A percentile compares a stretch with the other conserved stretches of the same genome.
Conservation (phyloP, 1,284 basidiomycete species). For the Leccinum holopus region DNA sequence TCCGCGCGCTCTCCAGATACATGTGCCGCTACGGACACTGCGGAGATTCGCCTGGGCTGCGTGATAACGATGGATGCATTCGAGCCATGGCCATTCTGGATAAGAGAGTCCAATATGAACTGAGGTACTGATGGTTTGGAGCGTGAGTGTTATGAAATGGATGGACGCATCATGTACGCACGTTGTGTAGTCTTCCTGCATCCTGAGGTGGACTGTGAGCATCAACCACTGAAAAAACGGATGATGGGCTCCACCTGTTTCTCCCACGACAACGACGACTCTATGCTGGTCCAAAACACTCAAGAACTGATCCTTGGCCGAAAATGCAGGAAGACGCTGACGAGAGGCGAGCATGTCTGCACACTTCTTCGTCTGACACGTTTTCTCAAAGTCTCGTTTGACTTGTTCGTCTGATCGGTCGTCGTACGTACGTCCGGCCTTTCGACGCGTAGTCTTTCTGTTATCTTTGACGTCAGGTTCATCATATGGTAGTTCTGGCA, state of each 20-base stretch:
- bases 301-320: constrained; percentile 65
- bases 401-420: constrained; percentile 53
- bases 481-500: constrained; percentile 1
- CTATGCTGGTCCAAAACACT: constrained; percentile 56
- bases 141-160: background rate
- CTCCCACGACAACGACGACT: constrained; percentile 82
- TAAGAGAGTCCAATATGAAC: constrained; percentile 85
- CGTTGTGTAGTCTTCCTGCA: constrained; percentile 90
- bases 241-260: constrained; percentile 55
- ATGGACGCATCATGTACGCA: constrained; percentile 29
- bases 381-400: constrained; percentile 52
- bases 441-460: constrained; percentile 10
- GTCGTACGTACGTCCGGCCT: constrained; percentile 34
- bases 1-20: constrained; percentile 86
- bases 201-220: constrained; percentile 44
- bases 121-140: constrained; percentile 65
- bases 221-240: background rate
- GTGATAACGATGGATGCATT: constrained; percentile 83
- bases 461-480: constrained; percentile 1
- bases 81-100: constrained; percentile 60
- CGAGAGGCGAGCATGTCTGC: constrained; percentile 56
- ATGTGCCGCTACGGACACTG: constrained; percentile 85
- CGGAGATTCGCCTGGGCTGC: constrained; percentile 88
- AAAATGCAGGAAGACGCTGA: constrained; percentile 74
- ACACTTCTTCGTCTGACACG: constrained; percentile 54